A percentile compares a stretch with the other conserved stretches of the same genome.
Conservation (phyloP, 345 rosid genomes). For the Salix purpurea region DNA sequence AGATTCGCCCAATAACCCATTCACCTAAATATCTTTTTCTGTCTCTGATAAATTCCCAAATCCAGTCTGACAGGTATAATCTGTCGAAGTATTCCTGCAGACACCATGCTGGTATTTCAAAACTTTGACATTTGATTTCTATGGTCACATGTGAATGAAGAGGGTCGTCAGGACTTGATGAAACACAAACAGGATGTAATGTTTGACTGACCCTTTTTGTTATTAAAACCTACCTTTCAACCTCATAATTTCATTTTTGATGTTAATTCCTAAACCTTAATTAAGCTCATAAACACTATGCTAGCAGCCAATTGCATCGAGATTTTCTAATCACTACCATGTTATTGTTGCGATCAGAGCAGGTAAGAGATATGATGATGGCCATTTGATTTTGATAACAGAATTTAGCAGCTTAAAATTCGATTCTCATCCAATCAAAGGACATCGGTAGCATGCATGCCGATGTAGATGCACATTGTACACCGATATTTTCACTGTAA, state of each 20-base stretch:
- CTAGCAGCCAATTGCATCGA: neutral
- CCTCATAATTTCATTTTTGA: neutral
- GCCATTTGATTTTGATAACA: neutral
- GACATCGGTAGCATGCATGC: neutral
- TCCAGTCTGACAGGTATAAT: neutral
- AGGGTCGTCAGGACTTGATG: neutral
- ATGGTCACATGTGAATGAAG: neutral
- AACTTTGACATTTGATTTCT: neutral
- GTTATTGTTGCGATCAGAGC: neutral
- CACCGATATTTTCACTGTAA: neutral
- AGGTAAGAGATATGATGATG: neutral
- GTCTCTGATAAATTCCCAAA: too few species aligned
- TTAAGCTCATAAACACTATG: neutral
- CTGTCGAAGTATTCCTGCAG: neutral
- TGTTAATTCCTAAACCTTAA: neutral
- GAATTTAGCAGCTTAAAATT: neutral
- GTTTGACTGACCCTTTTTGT: neutral
- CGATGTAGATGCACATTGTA: neutral
- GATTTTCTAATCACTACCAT: neutral
- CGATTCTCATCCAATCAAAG: neutral
- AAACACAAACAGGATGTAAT: neutral
- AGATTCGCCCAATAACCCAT: too few species aligned
- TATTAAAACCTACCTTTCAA: neutral
- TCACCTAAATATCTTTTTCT: too few species aligned
- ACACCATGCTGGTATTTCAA: neutral